A percentile compares a stretch with the other conserved stretches of the same genome.
Evolutionary conservation across 169 alveolate species (phyloP).

Genomic region (Cryptosporidium ryanae): DNA sequence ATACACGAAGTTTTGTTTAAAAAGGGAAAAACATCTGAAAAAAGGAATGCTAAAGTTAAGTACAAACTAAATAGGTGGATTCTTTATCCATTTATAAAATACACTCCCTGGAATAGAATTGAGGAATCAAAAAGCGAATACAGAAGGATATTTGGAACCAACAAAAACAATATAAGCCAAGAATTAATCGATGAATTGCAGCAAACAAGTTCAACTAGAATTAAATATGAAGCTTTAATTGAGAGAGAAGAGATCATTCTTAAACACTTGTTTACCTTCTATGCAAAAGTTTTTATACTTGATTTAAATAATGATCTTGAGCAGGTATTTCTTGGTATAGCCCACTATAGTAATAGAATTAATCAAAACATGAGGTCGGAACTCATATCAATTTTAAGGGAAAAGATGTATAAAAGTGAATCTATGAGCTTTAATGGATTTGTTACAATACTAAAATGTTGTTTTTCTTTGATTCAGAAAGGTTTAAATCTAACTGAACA

Average conservation of each 20-base stretch:
- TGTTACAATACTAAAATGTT: constrained; percentile 9
- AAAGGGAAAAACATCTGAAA: neutral
- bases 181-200: constrained; percentile 54
- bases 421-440: constrained; percentile 20
- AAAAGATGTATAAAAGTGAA: constrained; percentile 23
- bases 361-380: constrained; percentile 39
- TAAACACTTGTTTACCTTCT: constrained; percentile 53
- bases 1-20: constrained; percentile 35
- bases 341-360: constrained; percentile 58
- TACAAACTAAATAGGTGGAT: constrained; percentile 40
- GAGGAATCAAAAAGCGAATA: constrained; percentile 56
- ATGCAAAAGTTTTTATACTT: constrained; percentile 38
- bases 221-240: constrained; percentile 33
- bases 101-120: constrained; percentile 72
- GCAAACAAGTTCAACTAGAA: constrained; percentile 54
- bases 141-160: constrained; percentile 45
- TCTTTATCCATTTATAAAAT: constrained; percentile 46
- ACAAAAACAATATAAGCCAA: constrained; percentile 6
- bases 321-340: constrained; percentile 47
- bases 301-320: constrained; percentile 47
- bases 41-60: neutral
- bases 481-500: constrained; percentile 50
- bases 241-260: constrained; percentile 58
- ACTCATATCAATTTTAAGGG: constrained; percentile 13
- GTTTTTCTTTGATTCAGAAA: constrained; percentile 37